Evolutionary conservation across 495 filamentous ascomycete species (phyloP).

Genomic region (Cudoniella acicularis): DNA sequence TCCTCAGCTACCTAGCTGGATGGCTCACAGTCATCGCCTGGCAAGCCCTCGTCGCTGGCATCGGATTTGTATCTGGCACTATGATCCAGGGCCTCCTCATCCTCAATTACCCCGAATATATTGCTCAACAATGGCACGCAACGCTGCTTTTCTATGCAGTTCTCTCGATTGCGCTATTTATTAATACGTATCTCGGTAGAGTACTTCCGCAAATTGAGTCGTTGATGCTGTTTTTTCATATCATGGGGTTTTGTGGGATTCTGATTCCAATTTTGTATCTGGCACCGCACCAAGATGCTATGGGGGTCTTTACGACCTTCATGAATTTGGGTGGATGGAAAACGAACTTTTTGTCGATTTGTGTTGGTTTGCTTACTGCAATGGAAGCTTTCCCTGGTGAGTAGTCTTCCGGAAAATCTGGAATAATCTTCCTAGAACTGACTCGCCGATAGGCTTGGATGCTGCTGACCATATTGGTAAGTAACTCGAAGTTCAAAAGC

Average conservation of each 20-base stretch:
- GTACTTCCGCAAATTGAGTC: slow-evolving; percentile 41
- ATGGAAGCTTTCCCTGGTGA: slow-evolving; percentile 38
- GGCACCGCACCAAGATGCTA: slow-evolving; percentile 26
- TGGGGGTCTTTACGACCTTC: slow-evolving; percentile 43
- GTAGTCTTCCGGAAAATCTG: no score
- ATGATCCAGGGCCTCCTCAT: slow-evolving; percentile 39
- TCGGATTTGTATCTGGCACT: slow-evolving; percentile 40
- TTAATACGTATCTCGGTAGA: slow-evolving; percentile 38
- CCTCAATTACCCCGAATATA: slow-evolving; percentile 39
- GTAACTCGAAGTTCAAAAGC: no score
- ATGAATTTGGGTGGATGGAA: slow-evolving; percentile 38
- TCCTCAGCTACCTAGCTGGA: slow-evolving; percentile 40
- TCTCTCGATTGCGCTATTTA: slow-evolving; percentile 12
- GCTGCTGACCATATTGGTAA: no score
- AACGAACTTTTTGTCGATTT: slow-evolving; percentile 37
- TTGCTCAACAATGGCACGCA: slow-evolving; percentile 40
- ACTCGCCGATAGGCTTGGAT: no score
- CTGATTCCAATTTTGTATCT: slow-evolving; percentile 37
- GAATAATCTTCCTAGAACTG: no score
- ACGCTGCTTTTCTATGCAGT: slow-evolving; percentile 37
- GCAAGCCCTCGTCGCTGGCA: slow-evolving; percentile 53
- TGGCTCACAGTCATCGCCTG: slow-evolving; percentile 61
- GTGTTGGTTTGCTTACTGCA: slow-evolving; percentile 38
- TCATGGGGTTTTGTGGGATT: slow-evolving; percentile 46
- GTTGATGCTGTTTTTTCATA: slow-evolving; percentile 39